Base-by-base conservation (phyloP, 768 basidiomycete species). In the Lentinula sp. region DNA sequence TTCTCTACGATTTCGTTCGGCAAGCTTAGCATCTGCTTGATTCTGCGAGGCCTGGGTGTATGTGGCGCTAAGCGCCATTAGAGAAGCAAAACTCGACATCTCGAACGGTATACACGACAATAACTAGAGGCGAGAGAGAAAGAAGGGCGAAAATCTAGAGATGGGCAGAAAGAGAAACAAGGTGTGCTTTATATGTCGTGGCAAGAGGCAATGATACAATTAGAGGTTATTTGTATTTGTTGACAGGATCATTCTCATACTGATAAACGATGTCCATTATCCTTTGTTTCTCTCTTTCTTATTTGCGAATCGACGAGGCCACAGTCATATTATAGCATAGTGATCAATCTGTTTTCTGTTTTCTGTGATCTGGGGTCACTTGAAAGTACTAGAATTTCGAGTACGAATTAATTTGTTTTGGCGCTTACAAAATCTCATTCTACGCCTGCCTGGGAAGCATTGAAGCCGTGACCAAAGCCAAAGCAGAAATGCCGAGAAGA, bases 71-170 rank as follows among this genome's bases (percentile, higher is more conserved):
- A 60, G 31, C 0, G 48, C 59, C 59, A 60, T 60, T 18, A 60
- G 35, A 21, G 59, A 34, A n/a, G 59, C 59, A 32, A 60, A 60
- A 40, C 49, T 51, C 9, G 59, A 42, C 59, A 60, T 60, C 40
- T 59, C 2, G 21, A 34, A 59, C 16, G 9, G 34, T 32, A 35
- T 28, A 6, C n/a, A 50, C 46, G 39, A 16, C 37, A 39, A 13
- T n/a, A 8, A 50, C 4, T 13, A 32, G 58, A 46, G 23, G 21
- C 18, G 16, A 32, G 18, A 18, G 37, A 39, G 32, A 23, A 32
- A 11, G 37, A 59, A 50, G 45, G 13, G 15, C 32, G 50, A 32
- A 59, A 49, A 49, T 28, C 13, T 23, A 34, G 55, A 28, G 15
- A 40, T 21, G 23, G 40, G 28, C 43, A 16, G 15, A 37, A 32